These are phyloP conservation scores for Raphanus hybrid DNA, from an alignment of 441 rosid species.

Conservation along the genomic window DNA sequence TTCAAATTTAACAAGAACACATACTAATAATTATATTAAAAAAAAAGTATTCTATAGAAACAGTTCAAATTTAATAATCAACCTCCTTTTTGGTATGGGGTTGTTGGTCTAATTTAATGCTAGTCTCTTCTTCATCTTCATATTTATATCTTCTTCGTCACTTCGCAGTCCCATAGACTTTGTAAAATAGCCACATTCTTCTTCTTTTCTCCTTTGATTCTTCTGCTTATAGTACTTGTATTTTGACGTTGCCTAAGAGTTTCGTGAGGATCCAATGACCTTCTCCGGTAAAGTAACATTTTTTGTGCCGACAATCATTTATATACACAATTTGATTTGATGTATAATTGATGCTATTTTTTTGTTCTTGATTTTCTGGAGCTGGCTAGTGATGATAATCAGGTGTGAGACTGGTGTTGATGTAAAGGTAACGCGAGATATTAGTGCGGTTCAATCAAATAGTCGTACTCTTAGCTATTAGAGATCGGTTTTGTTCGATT, in stretches of 20 bases:
- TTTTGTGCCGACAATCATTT: not conserved
- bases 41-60: slow-evolving; percentile 9
- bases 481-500: slow-evolving; percentile 69
- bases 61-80: slow-evolving; percentile 57
- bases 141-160: slow-evolving; percentile 42
- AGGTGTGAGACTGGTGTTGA: not conserved
- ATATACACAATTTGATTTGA: not conserved
- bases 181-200: not conserved
- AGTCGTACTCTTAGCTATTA: slow-evolving; percentile 38
- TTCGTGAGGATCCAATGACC: not conserved
- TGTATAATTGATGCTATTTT: not conserved
- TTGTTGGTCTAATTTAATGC: slow-evolving; percentile 87
- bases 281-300: not conserved
- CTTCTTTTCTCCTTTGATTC: not conserved
- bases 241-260: slow-evolving; percentile 6
- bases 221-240: not conserved
- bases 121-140: slow-evolving; percentile 37
- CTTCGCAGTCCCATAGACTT: slow-evolving; percentile 16
- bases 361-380: slow-evolving; percentile 6
- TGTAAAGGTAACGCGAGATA: slow-evolving; percentile 53
- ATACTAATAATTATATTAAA: not conserved
- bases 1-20: slow-evolving; percentile 51
- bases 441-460: slow-evolving; percentile 90
- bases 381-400: not conserved
- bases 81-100: slow-evolving; percentile 66